Evolutionary conservation across 495 filamentous ascomycete genomes (phyloP).

Genomic region (Entonaema liquescens): DNA sequence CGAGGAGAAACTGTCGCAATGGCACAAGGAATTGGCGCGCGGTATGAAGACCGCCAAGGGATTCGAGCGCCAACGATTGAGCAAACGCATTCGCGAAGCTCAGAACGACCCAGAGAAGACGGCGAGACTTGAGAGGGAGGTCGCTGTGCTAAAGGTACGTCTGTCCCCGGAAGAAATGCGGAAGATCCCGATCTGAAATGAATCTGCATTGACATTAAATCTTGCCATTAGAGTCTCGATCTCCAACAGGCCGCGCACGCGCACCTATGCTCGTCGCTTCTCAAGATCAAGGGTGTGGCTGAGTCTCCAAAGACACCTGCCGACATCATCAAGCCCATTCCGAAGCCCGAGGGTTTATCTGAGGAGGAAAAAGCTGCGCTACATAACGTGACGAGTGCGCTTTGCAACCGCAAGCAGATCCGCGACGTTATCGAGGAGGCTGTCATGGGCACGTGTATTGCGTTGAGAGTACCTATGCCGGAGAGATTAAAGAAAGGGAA

Average conservation of each 20-base stretch:
- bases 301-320: conserved; percentile 56
- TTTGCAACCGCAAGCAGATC: conserved; percentile 80
- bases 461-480: conserved; percentile 67
- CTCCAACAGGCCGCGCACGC: conserved; percentile 68
- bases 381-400: conserved; percentile 79
- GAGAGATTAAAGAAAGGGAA: conserved; percentile 49
- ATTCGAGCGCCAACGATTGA: conserved; percentile 89
- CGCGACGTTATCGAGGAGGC: conserved; percentile 71
- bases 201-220: background rate
- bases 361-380: conserved; percentile 57
- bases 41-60: conserved; percentile 83
- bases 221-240: conserved; percentile 64
- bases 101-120: conserved; percentile 56
- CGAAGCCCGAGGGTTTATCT: conserved; percentile 55
- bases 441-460: conserved; percentile 67
- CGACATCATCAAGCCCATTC: conserved; percentile 59
- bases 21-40: conserved; percentile 67
- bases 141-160: conserved; percentile 76
- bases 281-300: conserved; percentile 75
- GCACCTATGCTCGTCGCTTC: conserved; percentile 79
- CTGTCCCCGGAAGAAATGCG: background rate
- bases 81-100: conserved; percentile 75
- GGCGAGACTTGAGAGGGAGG: conserved; percentile 73
- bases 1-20: conserved; percentile 64
- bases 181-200: background rate